These are phyloP conservation scores for Cercis canadensis DNA, from an alignment of 306 rosid species.

Conservation along the genomic window DNA sequence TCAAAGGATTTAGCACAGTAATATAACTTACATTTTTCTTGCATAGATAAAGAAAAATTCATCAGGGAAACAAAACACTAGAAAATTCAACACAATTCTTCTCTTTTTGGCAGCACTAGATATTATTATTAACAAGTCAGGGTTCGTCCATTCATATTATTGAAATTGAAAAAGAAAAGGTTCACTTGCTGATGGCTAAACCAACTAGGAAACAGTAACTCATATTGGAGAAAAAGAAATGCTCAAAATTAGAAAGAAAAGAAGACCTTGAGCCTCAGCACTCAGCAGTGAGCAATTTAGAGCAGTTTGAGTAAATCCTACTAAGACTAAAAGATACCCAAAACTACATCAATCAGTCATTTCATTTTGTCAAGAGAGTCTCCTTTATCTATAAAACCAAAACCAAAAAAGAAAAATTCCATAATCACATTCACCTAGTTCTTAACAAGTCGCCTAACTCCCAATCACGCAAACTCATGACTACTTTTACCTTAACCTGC, in stretches of 20 bases:
- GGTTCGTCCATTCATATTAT: slow-evolving; percentile 22
- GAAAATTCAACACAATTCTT: slow-evolving; percentile 1
- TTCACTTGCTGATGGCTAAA: slow-evolving; percentile 2
- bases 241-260: not conserved
- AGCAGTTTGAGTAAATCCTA: slow-evolving; percentile 76
- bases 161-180: not conserved
- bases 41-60: too few species aligned
- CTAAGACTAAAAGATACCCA: too few species aligned
- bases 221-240: not conserved
- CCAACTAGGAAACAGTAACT: not conserved
- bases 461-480: too few species aligned
- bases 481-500: too few species aligned
- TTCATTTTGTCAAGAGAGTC: too few species aligned
- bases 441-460: too few species aligned
- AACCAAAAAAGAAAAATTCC: too few species aligned
- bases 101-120: not conserved
- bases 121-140: not conserved
- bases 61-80: not conserved
- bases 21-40: too few species aligned
- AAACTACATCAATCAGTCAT: too few species aligned
- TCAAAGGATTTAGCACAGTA: too few species aligned
- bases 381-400: too few species aligned
- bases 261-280: not conserved
- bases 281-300: slow-evolving; percentile 28
- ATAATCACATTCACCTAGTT: too few species aligned